Evolutionary conservation across 2,329 filamentous ascomycete species (phyloP).

Genomic region (Clonostachys sp.): DNA sequence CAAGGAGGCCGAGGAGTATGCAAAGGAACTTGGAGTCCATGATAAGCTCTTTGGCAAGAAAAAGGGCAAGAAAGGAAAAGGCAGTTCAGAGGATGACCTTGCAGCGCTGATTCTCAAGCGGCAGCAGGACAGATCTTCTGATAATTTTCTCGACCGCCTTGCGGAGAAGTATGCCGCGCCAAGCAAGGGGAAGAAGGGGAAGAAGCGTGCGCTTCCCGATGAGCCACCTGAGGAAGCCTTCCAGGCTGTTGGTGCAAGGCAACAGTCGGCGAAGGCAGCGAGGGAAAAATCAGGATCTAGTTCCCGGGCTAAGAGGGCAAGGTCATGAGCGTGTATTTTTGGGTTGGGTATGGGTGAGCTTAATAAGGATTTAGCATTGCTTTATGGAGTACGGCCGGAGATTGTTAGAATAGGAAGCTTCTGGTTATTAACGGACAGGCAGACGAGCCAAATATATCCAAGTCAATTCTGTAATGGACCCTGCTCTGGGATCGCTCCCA

Average conservation of each 20-base stretch:
- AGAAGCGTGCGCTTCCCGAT: slow-evolving; percentile 54
- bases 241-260: slow-evolving; percentile 47
- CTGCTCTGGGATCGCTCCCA: too few relatives aligned
- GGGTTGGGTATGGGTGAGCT: too few relatives aligned
- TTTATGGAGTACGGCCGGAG: too few relatives aligned
- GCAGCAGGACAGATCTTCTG: slow-evolving; percentile 54
- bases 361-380: too few relatives aligned
- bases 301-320: too few relatives aligned
- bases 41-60: slow-evolving; percentile 57
- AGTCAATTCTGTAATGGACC: too few relatives aligned
- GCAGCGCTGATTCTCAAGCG: slow-evolving; percentile 72
- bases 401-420: too few relatives aligned
- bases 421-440: too few relatives aligned
- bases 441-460: too few relatives aligned
- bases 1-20: slow-evolving; percentile 68
- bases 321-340: too few relatives aligned
- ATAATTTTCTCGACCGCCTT: slow-evolving; percentile 64
- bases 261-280: neutral
- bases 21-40: slow-evolving; percentile 69
- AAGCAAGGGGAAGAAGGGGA: slow-evolving; percentile 43
- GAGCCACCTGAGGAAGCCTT: slow-evolving; percentile 59
- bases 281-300: neutral
- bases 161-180: slow-evolving; percentile 69
- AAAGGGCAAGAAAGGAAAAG: slow-evolving; percentile 37
- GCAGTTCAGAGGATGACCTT: slow-evolving; percentile 47